Base-by-base conservation (phyloP, 106 monocot species). In the Dioscorea zingiberensis region DNA sequence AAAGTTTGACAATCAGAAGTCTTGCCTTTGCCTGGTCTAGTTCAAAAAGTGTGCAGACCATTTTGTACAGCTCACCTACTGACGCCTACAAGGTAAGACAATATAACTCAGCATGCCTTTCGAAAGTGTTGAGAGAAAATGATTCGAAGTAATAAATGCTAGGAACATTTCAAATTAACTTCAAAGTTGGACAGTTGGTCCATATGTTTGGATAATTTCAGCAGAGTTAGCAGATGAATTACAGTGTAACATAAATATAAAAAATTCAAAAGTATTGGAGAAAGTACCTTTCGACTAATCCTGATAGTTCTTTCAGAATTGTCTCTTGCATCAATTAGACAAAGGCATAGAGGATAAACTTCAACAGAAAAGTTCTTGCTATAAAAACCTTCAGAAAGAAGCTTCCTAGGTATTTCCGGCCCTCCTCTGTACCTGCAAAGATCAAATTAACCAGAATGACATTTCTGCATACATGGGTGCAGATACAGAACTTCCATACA, bases 361-460 rank as follows among this genome's bases (percentile, higher is more conserved):
- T 98, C 98, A 53, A 98, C 86, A 28, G 46, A 48, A 54, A 87
- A 76, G 63, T 45, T 73, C 63, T 69, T 92, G 26, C 10, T 27
- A 62, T 16, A 24, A 64, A 74, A 21, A 45, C 84, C 77, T 54
- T 73, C 73, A 55, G 75, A 71, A 60, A 89, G 82, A 18, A 87
- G 49, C 71, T 74, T 89, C 64, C 93, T 76, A 66, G 85, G 67
- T 66, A 98, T 64, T 57, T 86, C 86, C 25, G 93, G 98, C 17
- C 93, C 98, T 58, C 98, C 98, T 58, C 64, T 61, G 63, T 98
- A 98, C 97, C 92, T 92, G 70, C 51, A 51, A 18, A 13, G 51
- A 51, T 13, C 15, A 16, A 51, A 5, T 51, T 51, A 15, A 15
- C 15, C 19, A 19, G 7, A 51, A 16, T 18, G 51, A 18, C 19